Percentiles rank a stretch among this genome's conserved stretches.
Conservation (phyloP, 768 basidiomycete species). For the Tricholoma flavovirens region DNA sequence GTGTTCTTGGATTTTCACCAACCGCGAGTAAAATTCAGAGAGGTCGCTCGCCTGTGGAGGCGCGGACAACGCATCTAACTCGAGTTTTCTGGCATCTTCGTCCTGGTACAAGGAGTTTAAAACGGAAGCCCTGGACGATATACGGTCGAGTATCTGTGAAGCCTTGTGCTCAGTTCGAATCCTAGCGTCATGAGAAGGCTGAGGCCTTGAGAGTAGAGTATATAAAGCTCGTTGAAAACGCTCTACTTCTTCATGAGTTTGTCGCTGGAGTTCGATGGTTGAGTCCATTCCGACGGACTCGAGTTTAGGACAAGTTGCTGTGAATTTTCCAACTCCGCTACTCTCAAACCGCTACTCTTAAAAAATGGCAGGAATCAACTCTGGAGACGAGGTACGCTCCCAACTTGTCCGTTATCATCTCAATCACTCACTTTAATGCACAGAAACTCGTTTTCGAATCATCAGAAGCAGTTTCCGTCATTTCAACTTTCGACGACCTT, state of each 20-base stretch:
- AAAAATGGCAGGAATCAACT: constrained; percentile 77
- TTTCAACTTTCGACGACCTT: constrained; percentile 88
- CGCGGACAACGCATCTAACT: constrained; percentile 58
- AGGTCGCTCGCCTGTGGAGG: constrained; percentile 63
- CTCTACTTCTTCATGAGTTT: constrained; percentile 94
- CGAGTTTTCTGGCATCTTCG: constrained; percentile 62
- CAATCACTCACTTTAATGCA: constrained; percentile 4
- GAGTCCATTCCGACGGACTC: constrained; percentile 70
- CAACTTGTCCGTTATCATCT: constrained; percentile 7
- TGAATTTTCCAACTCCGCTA: constrained; percentile 58
- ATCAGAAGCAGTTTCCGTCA: constrained; percentile 83
- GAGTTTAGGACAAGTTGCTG: constrained; percentile 11
- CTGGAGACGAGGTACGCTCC: constrained; percentile 74
- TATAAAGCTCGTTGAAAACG: constrained; percentile 85
- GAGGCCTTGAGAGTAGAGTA: constrained; percentile 67
- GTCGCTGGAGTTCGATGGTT: constrained; percentile 87
- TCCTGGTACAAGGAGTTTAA: constrained; percentile 77
- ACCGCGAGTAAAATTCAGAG: constrained; percentile 91
- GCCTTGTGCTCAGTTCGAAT: constrained; percentile 86
- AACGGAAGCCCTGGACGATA: constrained; percentile 59
- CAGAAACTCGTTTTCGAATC: constrained; percentile 95
- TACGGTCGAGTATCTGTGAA: constrained; percentile 81
- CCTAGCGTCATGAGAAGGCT: constrained; percentile 53
- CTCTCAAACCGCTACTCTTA: constrained; percentile 34
- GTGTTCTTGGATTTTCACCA: constrained; percentile 95